These are phyloP conservation scores for Canna indica DNA, from an alignment of 176 grass and related monocot species.

Conservation along the genomic window DNA sequence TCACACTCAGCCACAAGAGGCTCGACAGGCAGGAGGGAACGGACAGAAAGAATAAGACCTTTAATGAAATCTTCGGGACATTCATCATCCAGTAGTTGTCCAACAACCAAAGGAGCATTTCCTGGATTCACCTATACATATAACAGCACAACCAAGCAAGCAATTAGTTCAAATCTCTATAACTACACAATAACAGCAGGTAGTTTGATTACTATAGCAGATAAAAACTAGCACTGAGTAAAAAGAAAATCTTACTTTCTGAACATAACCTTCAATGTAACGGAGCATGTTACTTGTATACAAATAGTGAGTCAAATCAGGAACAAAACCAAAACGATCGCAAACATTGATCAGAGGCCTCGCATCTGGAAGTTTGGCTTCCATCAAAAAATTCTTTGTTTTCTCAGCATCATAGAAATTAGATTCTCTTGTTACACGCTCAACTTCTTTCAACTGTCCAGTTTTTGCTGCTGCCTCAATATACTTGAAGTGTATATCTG, in stretches of 20 bases:
- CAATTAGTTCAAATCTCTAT: not conserved
- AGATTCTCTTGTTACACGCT: conserved; percentile 96
- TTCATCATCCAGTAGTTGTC: conserved; percentile 84
- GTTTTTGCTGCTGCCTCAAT: conserved; percentile 96
- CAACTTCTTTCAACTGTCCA: conserved; percentile 98
- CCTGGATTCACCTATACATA: conserved; percentile 70
- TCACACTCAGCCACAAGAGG: conserved; percentile 89
- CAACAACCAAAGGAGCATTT: conserved; percentile 87
- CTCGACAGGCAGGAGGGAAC: conserved; percentile 84
- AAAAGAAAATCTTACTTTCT: conserved; percentile 53
- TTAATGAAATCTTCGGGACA: conserved; percentile 99
- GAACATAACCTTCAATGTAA: conserved; percentile 96
- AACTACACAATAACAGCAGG: not conserved
- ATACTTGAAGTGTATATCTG: conserved; percentile 96
- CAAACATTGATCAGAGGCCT: conserved; percentile 95
- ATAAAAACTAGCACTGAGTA: conserved; percentile 8
- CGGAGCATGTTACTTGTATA: conserved; percentile 95
- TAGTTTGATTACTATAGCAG: not conserved
- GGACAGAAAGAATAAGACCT: conserved; percentile 90
- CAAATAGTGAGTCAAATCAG: conserved; percentile 89
- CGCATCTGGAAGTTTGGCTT: conserved; percentile 95
- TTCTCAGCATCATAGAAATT: conserved; percentile 97
- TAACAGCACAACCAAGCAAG: not conserved
- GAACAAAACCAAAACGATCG: conserved; percentile 91
- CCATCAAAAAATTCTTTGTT: conserved; percentile 98